A percentile compares a stretch with the other conserved stretches of the same genome.
Conservation (phyloP, 129 eudicot genomes). For the Dittrichia graveolens region DNA sequence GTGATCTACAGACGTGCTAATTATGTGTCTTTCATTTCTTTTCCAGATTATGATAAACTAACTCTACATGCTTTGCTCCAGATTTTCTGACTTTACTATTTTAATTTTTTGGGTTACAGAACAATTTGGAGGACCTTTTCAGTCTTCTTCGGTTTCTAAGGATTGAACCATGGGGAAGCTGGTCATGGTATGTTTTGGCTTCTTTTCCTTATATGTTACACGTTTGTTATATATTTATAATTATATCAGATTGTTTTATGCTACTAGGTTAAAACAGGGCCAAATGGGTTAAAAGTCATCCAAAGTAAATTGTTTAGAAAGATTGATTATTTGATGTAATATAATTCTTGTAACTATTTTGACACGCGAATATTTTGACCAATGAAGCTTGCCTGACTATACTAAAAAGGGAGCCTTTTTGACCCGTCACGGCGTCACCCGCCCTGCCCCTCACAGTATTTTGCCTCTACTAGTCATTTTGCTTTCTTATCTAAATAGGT, state of each 20-base stretch:
- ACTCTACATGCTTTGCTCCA: not conserved
- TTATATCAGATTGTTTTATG: not conserved
- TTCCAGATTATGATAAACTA: conserved; percentile 1
- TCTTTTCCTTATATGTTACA: conserved; percentile 6
- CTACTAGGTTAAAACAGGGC: not conserved
- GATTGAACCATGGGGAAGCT: conserved; percentile 98
- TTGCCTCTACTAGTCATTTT: not conserved
- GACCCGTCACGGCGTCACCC: not conserved
- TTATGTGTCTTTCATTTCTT: not conserved
- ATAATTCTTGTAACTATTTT: not conserved
- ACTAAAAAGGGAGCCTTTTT: not conserved
- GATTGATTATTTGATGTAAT: not conserved
- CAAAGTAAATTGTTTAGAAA: not conserved
- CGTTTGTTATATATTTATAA: not conserved
- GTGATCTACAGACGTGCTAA: not conserved
- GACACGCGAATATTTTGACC: not conserved
- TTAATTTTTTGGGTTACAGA: conserved; percentile 47
- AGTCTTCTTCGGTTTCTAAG: conserved; percentile 93
- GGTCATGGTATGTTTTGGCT: conserved; percentile 77
- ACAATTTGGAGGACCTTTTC: conserved; percentile 88
- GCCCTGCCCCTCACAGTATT: not conserved
- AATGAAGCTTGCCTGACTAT: not conserved
- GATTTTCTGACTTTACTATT: conserved; percentile 30
- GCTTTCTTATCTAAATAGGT: conserved; percentile 44
- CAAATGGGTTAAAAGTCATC: not conserved